Conservation (phyloP, 768 basidiomycete species). For the Pleurotus salmoneostramineus region DNA sequence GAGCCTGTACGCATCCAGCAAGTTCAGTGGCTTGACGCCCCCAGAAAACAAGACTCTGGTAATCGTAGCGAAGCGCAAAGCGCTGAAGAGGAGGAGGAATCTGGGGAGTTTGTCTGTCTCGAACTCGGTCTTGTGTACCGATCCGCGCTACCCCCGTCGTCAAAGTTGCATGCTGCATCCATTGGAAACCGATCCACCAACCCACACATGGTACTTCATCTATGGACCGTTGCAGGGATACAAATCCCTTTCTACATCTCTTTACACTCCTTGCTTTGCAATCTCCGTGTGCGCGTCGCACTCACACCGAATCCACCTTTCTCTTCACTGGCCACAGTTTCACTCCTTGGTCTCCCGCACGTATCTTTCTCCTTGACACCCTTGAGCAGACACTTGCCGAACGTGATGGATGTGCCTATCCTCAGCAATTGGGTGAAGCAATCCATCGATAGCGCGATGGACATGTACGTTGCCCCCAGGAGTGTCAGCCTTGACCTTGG, state of each 20-base stretch:
- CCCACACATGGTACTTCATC: slow-evolving; percentile 65
- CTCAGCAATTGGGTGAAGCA: slow-evolving; percentile 66
- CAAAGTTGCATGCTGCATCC: slow-evolving; percentile 26
- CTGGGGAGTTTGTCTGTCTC: slow-evolving; percentile 54
- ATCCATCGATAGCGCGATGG: slow-evolving; percentile 58
- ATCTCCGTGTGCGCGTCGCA: slow-evolving; percentile 64
- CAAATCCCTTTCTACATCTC: slow-evolving; percentile 71
- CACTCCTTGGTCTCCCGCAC: slow-evolving; percentile 68
- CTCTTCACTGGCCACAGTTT: slow-evolving; percentile 41
- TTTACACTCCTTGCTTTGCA: slow-evolving; percentile 60
- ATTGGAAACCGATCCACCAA: slow-evolving; percentile 46
- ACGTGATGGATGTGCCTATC: slow-evolving; percentile 76
- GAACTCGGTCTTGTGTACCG: slow-evolving; percentile 71
- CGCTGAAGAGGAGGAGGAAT: slow-evolving; percentile 21
- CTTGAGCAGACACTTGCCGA: slow-evolving; percentile 57
- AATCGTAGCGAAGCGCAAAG: slow-evolving; percentile 24
- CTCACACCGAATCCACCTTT: slow-evolving; percentile 73
- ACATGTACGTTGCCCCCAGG: slow-evolving; percentile 66
- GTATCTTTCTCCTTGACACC: slow-evolving; percentile 65
- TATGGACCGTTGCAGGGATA: slow-evolving; percentile 46
- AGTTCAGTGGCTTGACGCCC: slow-evolving; percentile 4
- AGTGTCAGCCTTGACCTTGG: slow-evolving; percentile 69
- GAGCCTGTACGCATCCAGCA: slow-evolving; percentile 59
- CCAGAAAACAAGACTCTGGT: slow-evolving; percentile 15
- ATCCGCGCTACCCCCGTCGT: slow-evolving; percentile 34